phyloP scores from a whole-genome alignment of 768 basidiomycete species.

The Boletus vermiculosoides region DNA sequence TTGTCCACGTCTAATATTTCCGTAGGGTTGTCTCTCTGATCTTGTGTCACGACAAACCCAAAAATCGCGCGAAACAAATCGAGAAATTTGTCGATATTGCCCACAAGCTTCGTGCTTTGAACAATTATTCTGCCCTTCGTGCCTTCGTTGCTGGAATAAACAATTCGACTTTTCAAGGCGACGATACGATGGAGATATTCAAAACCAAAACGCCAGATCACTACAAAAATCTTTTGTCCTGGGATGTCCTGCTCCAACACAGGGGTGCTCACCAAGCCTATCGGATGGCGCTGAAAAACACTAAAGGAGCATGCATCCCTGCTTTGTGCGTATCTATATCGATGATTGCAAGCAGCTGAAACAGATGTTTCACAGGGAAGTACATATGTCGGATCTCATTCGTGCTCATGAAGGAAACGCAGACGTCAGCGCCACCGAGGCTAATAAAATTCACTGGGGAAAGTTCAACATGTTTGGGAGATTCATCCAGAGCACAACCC shows the following conservation, averaged over 20 bases:
- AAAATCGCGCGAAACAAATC: slow-evolving; percentile 73
- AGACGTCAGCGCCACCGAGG: slow-evolving; percentile 64
- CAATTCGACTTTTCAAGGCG: slow-evolving; percentile 73
- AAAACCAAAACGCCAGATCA: slow-evolving; percentile 62
- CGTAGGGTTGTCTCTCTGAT: slow-evolving; percentile 88
- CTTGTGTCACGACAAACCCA: slow-evolving; percentile 78
- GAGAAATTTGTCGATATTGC: slow-evolving; percentile 90
- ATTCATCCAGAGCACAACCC: slow-evolving; percentile 73
- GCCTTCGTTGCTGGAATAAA: slow-evolving; percentile 95
- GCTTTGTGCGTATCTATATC: slow-evolving; percentile 55
- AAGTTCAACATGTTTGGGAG: slow-evolving; percentile 93
- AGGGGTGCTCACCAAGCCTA: slow-evolving; percentile 87
- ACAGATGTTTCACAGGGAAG: slow-evolving; percentile 59
- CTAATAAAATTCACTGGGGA: slow-evolving; percentile 86
- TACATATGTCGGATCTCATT: slow-evolving; percentile 87
- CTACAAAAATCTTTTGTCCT: slow-evolving; percentile 76
- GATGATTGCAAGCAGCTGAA: slow-evolving; percentile 4
- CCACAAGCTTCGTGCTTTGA: slow-evolving; percentile 70
- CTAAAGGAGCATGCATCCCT: slow-evolving; percentile 85
- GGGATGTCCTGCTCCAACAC: slow-evolving; percentile 82
- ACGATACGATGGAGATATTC: slow-evolving; percentile 74
- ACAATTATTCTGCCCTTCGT: slow-evolving; percentile 92
- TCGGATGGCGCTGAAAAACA: slow-evolving; percentile 80
- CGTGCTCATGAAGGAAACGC: slow-evolving; percentile 83
- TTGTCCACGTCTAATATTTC: slow-evolving; percentile 4